Base-by-base conservation (phyloP, 306 rosid species). In the Prunus mume region DNA sequence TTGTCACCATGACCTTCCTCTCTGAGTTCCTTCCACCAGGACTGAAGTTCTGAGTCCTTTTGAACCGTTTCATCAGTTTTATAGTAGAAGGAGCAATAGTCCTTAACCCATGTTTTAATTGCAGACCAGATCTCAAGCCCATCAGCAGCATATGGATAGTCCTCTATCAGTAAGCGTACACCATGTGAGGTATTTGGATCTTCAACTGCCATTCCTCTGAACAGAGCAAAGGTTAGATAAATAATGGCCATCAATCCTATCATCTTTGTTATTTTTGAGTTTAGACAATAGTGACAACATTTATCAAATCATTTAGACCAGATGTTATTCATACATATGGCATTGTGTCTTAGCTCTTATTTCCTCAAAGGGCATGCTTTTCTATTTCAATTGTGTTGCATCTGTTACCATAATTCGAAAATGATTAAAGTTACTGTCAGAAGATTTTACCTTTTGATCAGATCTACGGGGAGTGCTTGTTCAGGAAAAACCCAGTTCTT, bases 131-230 rank as follows among this genome's bases (percentile, higher is more conserved):
- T 83, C 57, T 82, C 84, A 0, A 90, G 78, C n/a, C 90, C 94
- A 74, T 86, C 89, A 57, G 80, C 72, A 70, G 88, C 89, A 83
- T 78, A 88, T 57, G 91, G 91, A 28, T 88, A 88, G 74, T 90
- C 94, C 67, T 85, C 83, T 19, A 90, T 80, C 24, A 85, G 17
- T 6, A 90, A 85, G 45, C 82, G 87, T 52, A 90, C 20, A 2
- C 93, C 91, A 7, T 83, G 85, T 0, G 91, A 83, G n/a, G 86
- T 30, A 24, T 66, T 19, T 14, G 86, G 30, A 76, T 91, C 93
- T 63, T 78, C 74, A 30, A 84, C 51, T 9, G 92, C 92, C 85
- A 87, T 55, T 62, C 96, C 96, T 79, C 93, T 91, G 65, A 46
- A 79, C 17, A 32, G 12, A 24, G 62, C 54, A 73, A 81, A 34